Evolutionary conservation across 139 green algal species (phyloP).

Genomic region (Coelastrella sp.): DNA sequence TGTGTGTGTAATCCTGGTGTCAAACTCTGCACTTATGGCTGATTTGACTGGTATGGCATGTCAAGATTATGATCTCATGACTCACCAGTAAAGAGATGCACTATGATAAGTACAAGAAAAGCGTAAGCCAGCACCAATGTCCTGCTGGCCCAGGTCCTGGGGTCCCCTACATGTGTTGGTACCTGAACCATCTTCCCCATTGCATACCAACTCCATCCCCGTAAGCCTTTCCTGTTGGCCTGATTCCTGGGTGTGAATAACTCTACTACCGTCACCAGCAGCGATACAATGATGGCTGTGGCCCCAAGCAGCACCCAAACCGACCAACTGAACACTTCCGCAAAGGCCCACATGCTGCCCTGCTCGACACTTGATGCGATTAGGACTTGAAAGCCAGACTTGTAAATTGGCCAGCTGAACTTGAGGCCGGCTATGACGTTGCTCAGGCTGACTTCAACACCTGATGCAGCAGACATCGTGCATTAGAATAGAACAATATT

Average conservation of each 20-base stretch:
- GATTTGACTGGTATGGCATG: too few relatives aligned
- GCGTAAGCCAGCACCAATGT: conserved; percentile 26
- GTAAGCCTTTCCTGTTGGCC: conserved; percentile 31
- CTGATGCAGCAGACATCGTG: background rate
- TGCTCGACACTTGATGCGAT: conserved; percentile 8
- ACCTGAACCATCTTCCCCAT: conserved; percentile 36
- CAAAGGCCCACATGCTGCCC: conserved; percentile 47
- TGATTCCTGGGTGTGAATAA: background rate
- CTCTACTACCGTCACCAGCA: conserved; percentile 9
- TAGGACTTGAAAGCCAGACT: conserved; percentile 39
- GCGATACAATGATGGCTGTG: background rate
- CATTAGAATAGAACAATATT: too few relatives aligned
- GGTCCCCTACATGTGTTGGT: conserved; percentile 29
- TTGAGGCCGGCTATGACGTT: conserved; percentile 34
- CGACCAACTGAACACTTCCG: background rate
- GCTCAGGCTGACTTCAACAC: conserved; percentile 35
- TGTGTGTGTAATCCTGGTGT: too few relatives aligned
- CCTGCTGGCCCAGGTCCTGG: conserved; percentile 29
- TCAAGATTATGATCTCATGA: background rate
- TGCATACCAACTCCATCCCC: conserved; percentile 36
- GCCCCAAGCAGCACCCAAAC: conserved; percentile 40
- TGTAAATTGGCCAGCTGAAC: conserved; percentile 49
- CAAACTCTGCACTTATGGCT: too few relatives aligned
- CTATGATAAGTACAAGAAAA: conserved; percentile 47
- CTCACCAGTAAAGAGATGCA: conserved; percentile 39